phyloP scores from a whole-genome alignment of 495 filamentous ascomycete species.

The Penicillium coffeae region DNA sequence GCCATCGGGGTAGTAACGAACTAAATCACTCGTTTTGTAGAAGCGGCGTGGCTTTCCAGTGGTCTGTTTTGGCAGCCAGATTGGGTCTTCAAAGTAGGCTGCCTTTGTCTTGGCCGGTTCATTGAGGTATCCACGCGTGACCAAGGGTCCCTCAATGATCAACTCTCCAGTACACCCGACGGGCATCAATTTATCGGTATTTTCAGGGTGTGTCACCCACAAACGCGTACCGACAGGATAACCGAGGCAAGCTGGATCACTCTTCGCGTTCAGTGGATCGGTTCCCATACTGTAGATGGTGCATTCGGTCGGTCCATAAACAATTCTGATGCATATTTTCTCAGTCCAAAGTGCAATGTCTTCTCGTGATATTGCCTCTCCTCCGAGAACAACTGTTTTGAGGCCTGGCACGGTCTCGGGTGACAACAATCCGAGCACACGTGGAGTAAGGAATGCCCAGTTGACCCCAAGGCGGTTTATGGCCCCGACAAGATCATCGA shows the following conservation, averaged over 20 bases:
- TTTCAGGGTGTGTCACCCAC: constrained; percentile 18
- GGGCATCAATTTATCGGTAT: constrained; percentile 43
- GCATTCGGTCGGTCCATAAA: neutral
- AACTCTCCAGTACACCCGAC: constrained; percentile 53
- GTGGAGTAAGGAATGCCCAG: constrained; percentile 36
- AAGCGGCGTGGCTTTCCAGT: constrained; percentile 13
- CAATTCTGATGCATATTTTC: neutral
- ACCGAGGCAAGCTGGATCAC: neutral
- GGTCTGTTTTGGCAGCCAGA: neutral
- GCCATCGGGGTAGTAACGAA: constrained; percentile 4
- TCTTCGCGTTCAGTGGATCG: neutral
- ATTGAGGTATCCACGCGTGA: constrained; percentile 47
- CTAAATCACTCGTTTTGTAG: constrained; percentile 27
- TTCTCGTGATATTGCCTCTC: constrained; percentile 7
- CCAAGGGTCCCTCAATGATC: constrained; percentile 47
- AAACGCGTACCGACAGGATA: neutral
- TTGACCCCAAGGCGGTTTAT: constrained; percentile 17
- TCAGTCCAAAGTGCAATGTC: constrained; percentile 9
- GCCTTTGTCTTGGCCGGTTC: neutral
- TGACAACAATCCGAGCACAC: constrained; percentile 26
- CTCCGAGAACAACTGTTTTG: constrained; percentile 10
- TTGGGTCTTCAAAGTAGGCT: neutral
- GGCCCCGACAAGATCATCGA: constrained; percentile 15
- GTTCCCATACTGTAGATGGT: neutral
- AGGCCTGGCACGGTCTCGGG: constrained; percentile 23